Evolutionary conservation across 169 alveolate species (phyloP).

Genomic region (Babesia microti): DNA sequence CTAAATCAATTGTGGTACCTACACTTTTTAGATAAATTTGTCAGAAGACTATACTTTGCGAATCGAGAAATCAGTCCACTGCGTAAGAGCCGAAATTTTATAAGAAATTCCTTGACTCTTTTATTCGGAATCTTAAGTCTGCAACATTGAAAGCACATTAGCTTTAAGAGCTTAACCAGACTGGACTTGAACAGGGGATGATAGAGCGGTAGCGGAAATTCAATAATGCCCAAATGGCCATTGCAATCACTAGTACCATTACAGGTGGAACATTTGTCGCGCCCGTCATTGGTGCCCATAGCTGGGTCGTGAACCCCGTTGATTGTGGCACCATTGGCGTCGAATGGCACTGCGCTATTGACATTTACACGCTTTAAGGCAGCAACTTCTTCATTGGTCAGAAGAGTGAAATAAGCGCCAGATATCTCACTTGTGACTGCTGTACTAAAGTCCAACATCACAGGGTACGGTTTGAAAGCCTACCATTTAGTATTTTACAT

Average conservation of each 20-base stretch:
- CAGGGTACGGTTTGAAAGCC: too few species aligned
- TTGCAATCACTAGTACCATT: conserved; percentile 81
- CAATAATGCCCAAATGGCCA: conserved; percentile 91
- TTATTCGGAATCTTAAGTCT: conserved; percentile 7
- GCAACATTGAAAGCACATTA: conserved; percentile 30
- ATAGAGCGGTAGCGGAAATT: conserved; percentile 79
- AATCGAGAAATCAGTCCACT: conserved; percentile 22
- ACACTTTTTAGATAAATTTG: too few species aligned
- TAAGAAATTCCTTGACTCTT: conserved; percentile 5
- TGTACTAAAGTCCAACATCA: conserved; percentile 31
- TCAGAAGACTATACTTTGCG: too few species aligned
- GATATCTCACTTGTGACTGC: conserved; percentile 38
- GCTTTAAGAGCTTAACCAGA: conserved; percentile 73
- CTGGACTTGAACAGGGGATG: conserved; percentile 84
- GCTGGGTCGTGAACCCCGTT: conserved; percentile 83
- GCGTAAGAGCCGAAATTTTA: conserved; percentile 14
- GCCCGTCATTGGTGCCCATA: conserved; percentile 84
- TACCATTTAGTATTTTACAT: too few species aligned
- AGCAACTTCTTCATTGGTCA: conserved; percentile 16
- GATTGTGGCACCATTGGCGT: conserved; percentile 28
- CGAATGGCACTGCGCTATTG: conserved; percentile 14
- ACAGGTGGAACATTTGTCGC: conserved; percentile 78
- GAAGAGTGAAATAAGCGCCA: conserved; percentile 27
- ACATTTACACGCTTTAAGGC: conserved; percentile 20
- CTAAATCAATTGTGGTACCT: too few species aligned